A percentile compares a stretch with the other conserved stretches of the same genome.
Evolutionary conservation across 352 stramenopile species (phyloP).

Genomic region (Phytophthora tubulina): DNA sequence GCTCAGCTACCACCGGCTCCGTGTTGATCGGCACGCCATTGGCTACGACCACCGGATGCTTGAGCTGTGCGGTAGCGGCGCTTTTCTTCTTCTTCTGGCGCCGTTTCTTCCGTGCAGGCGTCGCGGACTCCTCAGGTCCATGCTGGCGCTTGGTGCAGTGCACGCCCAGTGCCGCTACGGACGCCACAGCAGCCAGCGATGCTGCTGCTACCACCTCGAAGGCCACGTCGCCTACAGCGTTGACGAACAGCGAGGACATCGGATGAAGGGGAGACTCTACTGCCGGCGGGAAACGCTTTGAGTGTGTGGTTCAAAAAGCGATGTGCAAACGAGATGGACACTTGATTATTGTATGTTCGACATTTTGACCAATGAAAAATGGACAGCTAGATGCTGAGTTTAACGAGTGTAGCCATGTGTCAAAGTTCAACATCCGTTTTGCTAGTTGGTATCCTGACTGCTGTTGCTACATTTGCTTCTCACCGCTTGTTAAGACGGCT

Average conservation of each 20-base stretch:
- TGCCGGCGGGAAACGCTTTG: slow-evolving; percentile 4
- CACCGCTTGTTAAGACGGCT: slow-evolving; percentile 74
- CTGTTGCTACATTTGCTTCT: slow-evolving; percentile 16
- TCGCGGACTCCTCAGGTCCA: background rate
- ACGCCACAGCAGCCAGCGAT: slow-evolving; percentile 55
- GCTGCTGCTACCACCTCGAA: slow-evolving; percentile 61
- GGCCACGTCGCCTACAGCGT: slow-evolving; percentile 51
- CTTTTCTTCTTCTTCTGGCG: slow-evolving; percentile 37
- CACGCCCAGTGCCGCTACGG: slow-evolving; percentile 44
- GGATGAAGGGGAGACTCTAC: background rate
- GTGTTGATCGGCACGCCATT: slow-evolving; percentile 45
- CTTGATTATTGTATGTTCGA: slow-evolving; percentile 14
- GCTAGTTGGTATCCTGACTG: background rate
- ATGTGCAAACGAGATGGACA: background rate
- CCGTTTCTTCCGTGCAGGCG: slow-evolving; percentile 46
- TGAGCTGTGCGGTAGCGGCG: background rate
- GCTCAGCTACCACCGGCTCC: slow-evolving; percentile 55
- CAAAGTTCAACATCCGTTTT: slow-evolving; percentile 28
- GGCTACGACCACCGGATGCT: slow-evolving; percentile 41
- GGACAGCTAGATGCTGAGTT: slow-evolving; percentile 3
- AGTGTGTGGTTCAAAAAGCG: slow-evolving; percentile 10
- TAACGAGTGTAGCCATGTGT: background rate
- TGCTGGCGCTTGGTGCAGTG: slow-evolving; percentile 46
- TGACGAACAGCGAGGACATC: slow-evolving; percentile 49
- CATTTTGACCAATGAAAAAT: slow-evolving; percentile 16